phyloP scores from a whole-genome alignment of 306 rosid species.

The Boehmeria nivea region DNA sequence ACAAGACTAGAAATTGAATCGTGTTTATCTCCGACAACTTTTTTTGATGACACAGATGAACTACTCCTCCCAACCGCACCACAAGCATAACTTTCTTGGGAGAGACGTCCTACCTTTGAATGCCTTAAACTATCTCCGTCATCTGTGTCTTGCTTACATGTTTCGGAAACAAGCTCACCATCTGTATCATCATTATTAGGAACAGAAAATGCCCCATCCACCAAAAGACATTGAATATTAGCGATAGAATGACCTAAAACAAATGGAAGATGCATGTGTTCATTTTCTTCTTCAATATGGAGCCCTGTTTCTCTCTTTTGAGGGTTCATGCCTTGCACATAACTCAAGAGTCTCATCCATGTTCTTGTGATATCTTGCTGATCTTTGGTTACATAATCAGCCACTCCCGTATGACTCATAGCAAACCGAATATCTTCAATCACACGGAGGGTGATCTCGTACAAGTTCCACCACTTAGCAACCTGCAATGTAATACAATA shows the following conservation, averaged over 20 bases:
- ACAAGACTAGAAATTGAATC: slow-evolving; percentile 26
- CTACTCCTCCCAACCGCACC: slow-evolving; percentile 36
- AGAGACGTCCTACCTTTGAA: slow-evolving; percentile 79
- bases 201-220: slow-evolving; percentile 79
- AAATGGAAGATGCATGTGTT: slow-evolving; percentile 57
- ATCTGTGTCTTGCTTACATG: slow-evolving; percentile 36
- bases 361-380: slow-evolving; percentile 73
- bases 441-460: slow-evolving; percentile 70
- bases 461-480: slow-evolving; percentile 53
- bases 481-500: slow-evolving; percentile 40
- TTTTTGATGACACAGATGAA: slow-evolving; percentile 32
- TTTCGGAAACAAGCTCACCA: slow-evolving; percentile 31
- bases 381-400: slow-evolving; percentile 63
- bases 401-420: slow-evolving; percentile 75
- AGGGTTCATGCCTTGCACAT: slow-evolving; percentile 91
- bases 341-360: slow-evolving; percentile 78
- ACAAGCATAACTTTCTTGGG: slow-evolving; percentile 76
- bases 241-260: slow-evolving; percentile 66
- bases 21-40: slow-evolving; percentile 34
- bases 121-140: slow-evolving; percentile 57
- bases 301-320: slow-evolving; percentile 84
- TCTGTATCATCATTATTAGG: slow-evolving; percentile 46
- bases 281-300: slow-evolving; percentile 87
- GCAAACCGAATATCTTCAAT: slow-evolving; percentile 94
- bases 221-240: slow-evolving; percentile 72